phyloP scores from a whole-genome alignment of 2,329 filamentous ascomycete species.

The Myriosclerotinia duriaeana region DNA sequence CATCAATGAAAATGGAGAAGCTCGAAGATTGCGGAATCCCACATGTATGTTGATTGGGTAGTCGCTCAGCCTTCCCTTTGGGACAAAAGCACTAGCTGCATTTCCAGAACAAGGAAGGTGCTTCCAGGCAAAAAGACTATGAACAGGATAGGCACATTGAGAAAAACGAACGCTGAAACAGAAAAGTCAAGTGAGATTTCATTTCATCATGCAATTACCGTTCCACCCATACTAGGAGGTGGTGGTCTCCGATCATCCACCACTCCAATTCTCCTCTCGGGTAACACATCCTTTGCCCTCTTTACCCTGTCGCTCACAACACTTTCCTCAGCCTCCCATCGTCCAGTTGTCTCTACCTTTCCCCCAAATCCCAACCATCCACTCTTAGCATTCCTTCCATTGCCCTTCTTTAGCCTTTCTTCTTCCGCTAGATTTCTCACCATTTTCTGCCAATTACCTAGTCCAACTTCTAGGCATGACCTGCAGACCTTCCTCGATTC shows the following conservation, averaged over 20 bases:
- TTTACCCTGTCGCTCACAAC: slow-evolving; percentile 39
- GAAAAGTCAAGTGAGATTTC: neutral
- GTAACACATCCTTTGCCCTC: slow-evolving; percentile 31
- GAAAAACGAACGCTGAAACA: neutral
- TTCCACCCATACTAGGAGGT: slow-evolving; percentile 7
- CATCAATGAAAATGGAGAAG: neutral
- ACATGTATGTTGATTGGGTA: neutral
- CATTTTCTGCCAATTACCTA: slow-evolving; percentile 84
- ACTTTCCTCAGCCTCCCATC: slow-evolving; percentile 42
- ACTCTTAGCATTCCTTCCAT: slow-evolving; percentile 16
- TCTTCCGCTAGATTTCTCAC: slow-evolving; percentile 57
- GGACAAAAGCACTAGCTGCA: neutral
- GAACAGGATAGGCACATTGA: neutral
- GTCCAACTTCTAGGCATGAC: slow-evolving; percentile 72
- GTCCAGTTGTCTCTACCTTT: slow-evolving; percentile 33
- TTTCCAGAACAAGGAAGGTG: neutral
- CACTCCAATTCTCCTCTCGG: slow-evolving; percentile 16
- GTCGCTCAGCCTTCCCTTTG: neutral
- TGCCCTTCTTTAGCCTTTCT: slow-evolving; percentile 36
- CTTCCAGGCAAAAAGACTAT: neutral
- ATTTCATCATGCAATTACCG: slow-evolving; percentile 1
- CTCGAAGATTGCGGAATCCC: neutral
- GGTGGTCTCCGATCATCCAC: slow-evolving; percentile 14
- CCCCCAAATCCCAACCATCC: slow-evolving; percentile 38
- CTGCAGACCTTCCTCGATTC: slow-evolving; percentile 62